A percentile compares a stretch with the other conserved stretches of the same genome.
Evolutionary conservation across 768 basidiomycete species (phyloP).

Genomic region (Termitomyces sp.): DNA sequence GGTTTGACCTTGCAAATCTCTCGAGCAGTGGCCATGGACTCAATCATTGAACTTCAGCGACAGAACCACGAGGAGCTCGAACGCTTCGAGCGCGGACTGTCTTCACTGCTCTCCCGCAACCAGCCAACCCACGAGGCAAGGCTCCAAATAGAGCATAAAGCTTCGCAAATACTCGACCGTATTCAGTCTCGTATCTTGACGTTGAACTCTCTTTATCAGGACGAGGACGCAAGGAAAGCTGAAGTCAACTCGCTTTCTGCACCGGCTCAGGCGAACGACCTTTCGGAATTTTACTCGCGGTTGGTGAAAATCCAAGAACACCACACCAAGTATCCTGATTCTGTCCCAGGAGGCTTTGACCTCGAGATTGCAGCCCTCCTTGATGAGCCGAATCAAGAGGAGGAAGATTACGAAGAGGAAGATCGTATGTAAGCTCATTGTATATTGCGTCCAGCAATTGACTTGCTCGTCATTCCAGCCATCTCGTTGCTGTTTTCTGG

Average conservation of each 20-base stretch:
- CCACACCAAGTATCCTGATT: constrained; percentile 93
- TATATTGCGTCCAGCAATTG: not conserved
- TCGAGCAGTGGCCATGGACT: constrained; percentile 65
- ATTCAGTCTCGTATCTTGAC: constrained; percentile 64
- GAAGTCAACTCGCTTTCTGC: constrained; percentile 63
- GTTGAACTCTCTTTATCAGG: constrained; percentile 71
- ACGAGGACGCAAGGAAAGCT: constrained; percentile 64
- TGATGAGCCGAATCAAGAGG: constrained; percentile 71
- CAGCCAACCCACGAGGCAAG: constrained; percentile 55
- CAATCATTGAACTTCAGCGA: constrained; percentile 87
- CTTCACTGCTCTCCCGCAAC: constrained; percentile 72
- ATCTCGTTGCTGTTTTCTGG: constrained; percentile 89
- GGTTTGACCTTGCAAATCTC: constrained; percentile 13
- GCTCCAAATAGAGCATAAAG: constrained; percentile 82
- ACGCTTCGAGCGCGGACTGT: constrained; percentile 83
- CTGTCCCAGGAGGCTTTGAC: constrained; percentile 75
- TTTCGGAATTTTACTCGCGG: constrained; percentile 94
- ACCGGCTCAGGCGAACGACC: constrained; percentile 56
- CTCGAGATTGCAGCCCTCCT: constrained; percentile 77
- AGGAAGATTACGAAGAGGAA: constrained; percentile 77
- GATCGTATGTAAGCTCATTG: constrained; percentile 59
- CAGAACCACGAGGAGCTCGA: constrained; percentile 96
- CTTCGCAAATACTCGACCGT: constrained; percentile 83
- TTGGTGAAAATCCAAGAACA: constrained; percentile 96
- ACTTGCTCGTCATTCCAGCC: constrained; percentile 34